Percentiles rank a stretch among this genome's conserved stretches.
Evolutionary conservation across 129 eudicot species (phyloP).

Genomic region (Pittosporum tobira): DNA sequence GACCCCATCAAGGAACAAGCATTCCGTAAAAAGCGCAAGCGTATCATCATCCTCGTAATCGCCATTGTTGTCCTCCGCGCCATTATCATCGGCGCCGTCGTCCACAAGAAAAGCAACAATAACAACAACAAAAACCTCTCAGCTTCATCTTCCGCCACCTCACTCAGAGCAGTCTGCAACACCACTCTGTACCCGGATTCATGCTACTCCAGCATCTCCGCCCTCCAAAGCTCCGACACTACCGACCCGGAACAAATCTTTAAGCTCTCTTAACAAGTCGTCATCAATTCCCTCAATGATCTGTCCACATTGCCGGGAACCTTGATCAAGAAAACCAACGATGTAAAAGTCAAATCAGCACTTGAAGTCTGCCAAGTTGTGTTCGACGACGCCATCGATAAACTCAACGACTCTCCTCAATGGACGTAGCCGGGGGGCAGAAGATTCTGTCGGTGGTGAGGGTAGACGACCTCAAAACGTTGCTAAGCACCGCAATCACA

Average conservation of each 20-base stretch:
- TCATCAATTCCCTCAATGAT: constrained; percentile 18
- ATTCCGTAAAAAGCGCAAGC: constrained; percentile 57
- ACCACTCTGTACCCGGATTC: constrained; percentile 53
- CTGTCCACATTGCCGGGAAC: constrained; percentile 19
- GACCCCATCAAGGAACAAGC: constrained; percentile 53
- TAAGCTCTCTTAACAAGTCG: constrained; percentile 39
- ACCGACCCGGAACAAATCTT: constrained; percentile 55
- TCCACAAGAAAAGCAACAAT: constrained; percentile 34
- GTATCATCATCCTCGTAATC: constrained; percentile 44
- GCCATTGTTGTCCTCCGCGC: constrained; percentile 38
- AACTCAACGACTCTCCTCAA: constrained; percentile 39
- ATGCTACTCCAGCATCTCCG: constrained; percentile 42
- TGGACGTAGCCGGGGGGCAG: constrained; percentile 21
- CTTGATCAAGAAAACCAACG: not conserved
- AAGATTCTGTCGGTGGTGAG: constrained; percentile 4
- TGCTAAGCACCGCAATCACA: too few relatives aligned
- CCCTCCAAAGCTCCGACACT: constrained; percentile 22
- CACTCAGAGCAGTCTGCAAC: constrained; percentile 54
- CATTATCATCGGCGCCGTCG: constrained; percentile 42
- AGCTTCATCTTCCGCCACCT: constrained; percentile 30
- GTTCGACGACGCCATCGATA: constrained; percentile 56
- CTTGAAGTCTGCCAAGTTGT: constrained; percentile 36
- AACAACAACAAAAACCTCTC: constrained; percentile 7
- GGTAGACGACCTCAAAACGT: constrained; percentile 40
- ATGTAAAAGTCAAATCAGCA: constrained; percentile 23